Base-by-base conservation (phyloP, 2,329 filamentous ascomycete genomes). In the Periconia macrospinosa region DNA sequence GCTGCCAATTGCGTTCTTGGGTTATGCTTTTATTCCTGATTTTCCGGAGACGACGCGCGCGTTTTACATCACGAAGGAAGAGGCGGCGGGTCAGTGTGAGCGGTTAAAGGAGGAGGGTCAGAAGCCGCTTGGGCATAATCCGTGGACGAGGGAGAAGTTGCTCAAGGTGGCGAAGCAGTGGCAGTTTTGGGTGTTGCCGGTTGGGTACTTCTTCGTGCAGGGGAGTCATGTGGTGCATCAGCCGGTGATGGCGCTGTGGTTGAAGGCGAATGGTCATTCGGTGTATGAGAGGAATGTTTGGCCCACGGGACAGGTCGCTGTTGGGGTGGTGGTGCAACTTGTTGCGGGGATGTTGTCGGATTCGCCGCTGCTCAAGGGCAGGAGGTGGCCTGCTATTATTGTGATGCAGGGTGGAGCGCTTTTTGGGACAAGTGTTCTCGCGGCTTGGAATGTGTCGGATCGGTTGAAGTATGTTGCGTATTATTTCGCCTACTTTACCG, bases 161-260 rank as follows among this genome's bases (percentile, higher is more conserved):
- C 74, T 75, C 53, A 67, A 75, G 13, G 74, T 74, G 1, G 58
- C 77, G 6, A 65, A 66, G 30, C 69, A 78, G 7, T 81, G 78
- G 78, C 78, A 80, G 56, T 79, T 80, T 17, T 81, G 74, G 73
- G 69, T 80, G 0, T 77, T 80, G 45, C 72, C 80, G 1, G 63
- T 74, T 3, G 78, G 74, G 45, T 80, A 80, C 55, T 77, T 76
- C 73, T 79, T 59, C 58, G 77, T 72, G 1, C 60, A 61, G 45
- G 53, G 56, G 1, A 68, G 65, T 35, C 61, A 55, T 35, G 57
- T 59, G 1, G 43, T 17, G n/a, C 51, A 63, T 10, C 65, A 66
- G 44, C 63, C 62, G 2, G 55, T 51, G 11, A 61, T 60, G 50
- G 65, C 60, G 43, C 68, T 81, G 6, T 81, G 78, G 78, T 71